A percentile compares a stretch with the other conserved stretches of the same genome.
Evolutionary conservation across 106 monocot genomes (phyloP).

Genomic region (Phalaenopsis equestris): DNA sequence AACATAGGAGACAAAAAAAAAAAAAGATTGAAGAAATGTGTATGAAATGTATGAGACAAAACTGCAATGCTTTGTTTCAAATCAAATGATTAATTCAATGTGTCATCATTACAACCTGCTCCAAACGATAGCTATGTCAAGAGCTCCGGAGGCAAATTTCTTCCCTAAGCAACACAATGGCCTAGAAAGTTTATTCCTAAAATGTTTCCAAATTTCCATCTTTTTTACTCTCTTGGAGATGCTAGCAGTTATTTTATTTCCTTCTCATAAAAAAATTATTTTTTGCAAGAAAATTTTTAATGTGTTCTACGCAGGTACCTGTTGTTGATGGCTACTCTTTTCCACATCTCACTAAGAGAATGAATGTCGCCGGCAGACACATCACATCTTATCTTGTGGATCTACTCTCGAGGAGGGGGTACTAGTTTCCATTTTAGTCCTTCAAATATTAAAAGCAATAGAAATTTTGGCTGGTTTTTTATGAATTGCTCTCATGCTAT

Average conservation of each 20-base stretch:
- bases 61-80: too few relatives aligned
- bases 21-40: neutral
- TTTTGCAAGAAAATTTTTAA: neutral
- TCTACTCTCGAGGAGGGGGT: constrained; percentile 88
- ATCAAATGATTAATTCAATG: neutral
- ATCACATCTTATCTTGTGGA: constrained; percentile 99
- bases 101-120: neutral
- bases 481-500: constrained; percentile 6
- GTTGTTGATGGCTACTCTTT: constrained; percentile 99
- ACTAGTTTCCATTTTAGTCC: constrained; percentile 4
- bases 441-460: neutral
- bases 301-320: constrained; percentile 45
- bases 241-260: neutral
- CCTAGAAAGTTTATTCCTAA: neutral
- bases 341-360: constrained; percentile 93
- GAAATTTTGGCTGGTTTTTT: neutral
- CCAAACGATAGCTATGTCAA: too few relatives aligned
- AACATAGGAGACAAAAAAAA: neutral
- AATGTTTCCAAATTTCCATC: neutral
- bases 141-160: neutral
- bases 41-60: neutral
- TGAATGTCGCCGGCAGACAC: constrained; percentile 99
- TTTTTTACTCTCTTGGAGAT: neutral
- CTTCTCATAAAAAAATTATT: neutral
- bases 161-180: neutral